Base-by-base conservation (phyloP, 139 green algal species). In the Micractinium sp. region DNA sequence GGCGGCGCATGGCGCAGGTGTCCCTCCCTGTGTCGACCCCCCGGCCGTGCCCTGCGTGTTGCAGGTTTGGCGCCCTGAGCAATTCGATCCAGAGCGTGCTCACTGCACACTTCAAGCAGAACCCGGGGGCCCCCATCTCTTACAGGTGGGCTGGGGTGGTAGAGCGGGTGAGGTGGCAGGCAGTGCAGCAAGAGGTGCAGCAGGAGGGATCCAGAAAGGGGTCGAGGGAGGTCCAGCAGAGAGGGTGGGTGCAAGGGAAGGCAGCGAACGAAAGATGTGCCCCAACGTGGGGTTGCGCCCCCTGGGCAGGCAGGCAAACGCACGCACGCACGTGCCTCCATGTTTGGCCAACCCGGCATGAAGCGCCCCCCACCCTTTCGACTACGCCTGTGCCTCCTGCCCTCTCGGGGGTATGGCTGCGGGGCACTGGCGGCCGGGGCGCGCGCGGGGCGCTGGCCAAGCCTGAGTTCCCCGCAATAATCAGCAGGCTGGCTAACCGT, bases 1-100 rank as follows among this genome's bases (percentile, higher is more conserved):
- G n/a, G n/a, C n/a, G n/a, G n/a, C n/a, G n/a, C n/a, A n/a, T n/a
- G n/a, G n/a, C n/a, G n/a, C n/a, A n/a, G n/a, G n/a, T n/a, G n/a
- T 33, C 22, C 67, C 67, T 33, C 1, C 1, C 67, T 75, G 47
- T 56, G 47, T 56, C 9, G 47, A 56, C 47, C n/a, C n/a, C n/a
- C n/a, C n/a, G n/a, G n/a, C n/a, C n/a, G n/a, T n/a, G n/a, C n/a
- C n/a, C n/a, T n/a, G n/a, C n/a, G n/a, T n/a, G n/a, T n/a, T n/a
- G 60, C 82, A 87, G 82, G n/a, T 94, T 93, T 86, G 94, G 94
- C 56, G 94, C 94, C 29, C 91, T 96, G 63, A 95, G 89, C 82
- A 95, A 96, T 71, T 90, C 92, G 38, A 89, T 96, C 18, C 85
- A 87, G 19, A 96, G 92, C 0, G 90, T 94, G 0, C 66, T 95